phyloP scores from a whole-genome alignment of 306 rosid species.

The Trifolium subterraneum region DNA sequence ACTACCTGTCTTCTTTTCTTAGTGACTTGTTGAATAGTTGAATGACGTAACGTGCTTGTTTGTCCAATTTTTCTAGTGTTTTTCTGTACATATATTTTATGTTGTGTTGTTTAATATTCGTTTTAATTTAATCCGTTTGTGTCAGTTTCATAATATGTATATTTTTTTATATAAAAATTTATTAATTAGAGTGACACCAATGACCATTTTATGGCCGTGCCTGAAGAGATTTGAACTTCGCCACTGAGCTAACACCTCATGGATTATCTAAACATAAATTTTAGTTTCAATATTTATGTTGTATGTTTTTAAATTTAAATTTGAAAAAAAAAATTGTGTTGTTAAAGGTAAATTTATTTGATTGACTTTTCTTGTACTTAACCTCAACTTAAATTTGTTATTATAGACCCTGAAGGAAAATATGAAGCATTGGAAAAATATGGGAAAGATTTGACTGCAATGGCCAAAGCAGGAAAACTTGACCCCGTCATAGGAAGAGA shows the following conservation, averaged over 20 bases:
- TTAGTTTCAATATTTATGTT: neutral
- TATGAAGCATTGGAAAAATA: constrained; percentile 94
- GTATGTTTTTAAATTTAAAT: neutral
- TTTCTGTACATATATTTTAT: neutral
- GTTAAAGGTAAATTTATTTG: neutral
- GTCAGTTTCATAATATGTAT: neutral
- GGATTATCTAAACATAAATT: neutral
- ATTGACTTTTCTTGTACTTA: neutral
- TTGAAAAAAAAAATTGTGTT: neutral
- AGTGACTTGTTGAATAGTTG: neutral
- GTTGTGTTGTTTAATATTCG: neutral
- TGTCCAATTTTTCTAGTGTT: neutral
- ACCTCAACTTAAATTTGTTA: constrained; percentile 42
- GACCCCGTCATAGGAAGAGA: constrained; percentile 99
- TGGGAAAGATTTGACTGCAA: constrained; percentile 96
- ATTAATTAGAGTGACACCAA: no score
- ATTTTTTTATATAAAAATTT: no score
- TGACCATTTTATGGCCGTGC: no score
- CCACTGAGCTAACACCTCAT: no score
- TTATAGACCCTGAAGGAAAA: constrained; percentile 96
- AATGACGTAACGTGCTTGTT: neutral
- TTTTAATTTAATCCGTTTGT: neutral
- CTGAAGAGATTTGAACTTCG: no score
- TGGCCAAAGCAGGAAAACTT: constrained; percentile 95
- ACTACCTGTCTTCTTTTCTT: constrained; percentile 14